phyloP scores from a whole-genome alignment of 2,329 filamentous ascomycete species.

The Scopulariopsis brevicaulis region DNA sequence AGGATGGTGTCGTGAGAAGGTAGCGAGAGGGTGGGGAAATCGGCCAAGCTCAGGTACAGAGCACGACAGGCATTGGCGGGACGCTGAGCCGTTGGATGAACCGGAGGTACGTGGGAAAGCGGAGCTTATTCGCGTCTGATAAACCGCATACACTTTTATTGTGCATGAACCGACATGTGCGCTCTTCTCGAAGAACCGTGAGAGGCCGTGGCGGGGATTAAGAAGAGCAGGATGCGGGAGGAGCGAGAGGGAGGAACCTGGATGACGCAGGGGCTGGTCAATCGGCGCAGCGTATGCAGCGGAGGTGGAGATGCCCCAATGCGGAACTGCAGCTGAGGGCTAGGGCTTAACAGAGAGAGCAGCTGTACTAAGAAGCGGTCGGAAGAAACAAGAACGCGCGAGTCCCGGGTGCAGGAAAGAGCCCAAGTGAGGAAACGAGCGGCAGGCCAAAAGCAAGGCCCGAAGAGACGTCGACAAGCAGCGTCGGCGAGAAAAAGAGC shows the following conservation, averaged over 20 bases:
- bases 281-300: neutral
- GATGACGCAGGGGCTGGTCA: neutral
- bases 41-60: neutral
- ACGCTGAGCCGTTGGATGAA: neutral
- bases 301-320: neutral
- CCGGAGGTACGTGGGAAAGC: neutral
- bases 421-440: constrained; percentile 1
- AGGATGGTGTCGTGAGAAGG: neutral
- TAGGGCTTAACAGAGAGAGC: neutral
- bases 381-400: neutral
- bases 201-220: neutral
- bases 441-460: neutral
- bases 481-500: neutral
- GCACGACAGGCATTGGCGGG: neutral
- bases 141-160: neutral
- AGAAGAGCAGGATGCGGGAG: neutral
- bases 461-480: neutral
- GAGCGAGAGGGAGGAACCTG: neutral
- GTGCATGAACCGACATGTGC: neutral
- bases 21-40: neutral
- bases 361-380: neutral
- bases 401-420: neutral
- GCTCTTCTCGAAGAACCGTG: neutral
- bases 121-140: neutral
- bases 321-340: neutral